These are phyloP conservation scores for Clavispora carvajalis DNA, from an alignment of 805 yeast genomes.

Conservation along the genomic window DNA sequence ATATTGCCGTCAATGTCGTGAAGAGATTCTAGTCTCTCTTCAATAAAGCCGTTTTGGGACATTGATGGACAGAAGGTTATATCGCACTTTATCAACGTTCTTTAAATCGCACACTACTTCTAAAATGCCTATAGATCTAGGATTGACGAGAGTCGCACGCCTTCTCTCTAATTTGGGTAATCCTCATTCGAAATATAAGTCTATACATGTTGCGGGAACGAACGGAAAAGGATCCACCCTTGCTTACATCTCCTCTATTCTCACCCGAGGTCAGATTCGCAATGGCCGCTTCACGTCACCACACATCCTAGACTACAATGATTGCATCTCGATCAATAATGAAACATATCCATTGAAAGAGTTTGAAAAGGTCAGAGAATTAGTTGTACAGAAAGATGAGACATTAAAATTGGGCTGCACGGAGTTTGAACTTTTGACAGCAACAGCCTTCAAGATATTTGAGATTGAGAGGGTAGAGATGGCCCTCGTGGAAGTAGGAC, in stretches of 20 bases:
- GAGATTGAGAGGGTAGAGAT: conserved; percentile 51
- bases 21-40: conserved; percentile 47
- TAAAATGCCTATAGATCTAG: conserved; percentile 36
- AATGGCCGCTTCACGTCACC: conserved; percentile 90
- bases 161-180: conserved; percentile 47
- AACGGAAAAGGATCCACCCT: conserved; percentile 95
- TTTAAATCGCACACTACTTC: conserved; percentile 4
- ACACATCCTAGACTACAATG: conserved; percentile 68
- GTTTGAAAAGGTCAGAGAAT: conserved; percentile 42
- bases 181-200: conserved; percentile 61
- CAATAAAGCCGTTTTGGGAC: conserved; percentile 28
- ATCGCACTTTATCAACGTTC: conserved; percentile 1
- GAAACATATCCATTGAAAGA: conserved; percentile 42
- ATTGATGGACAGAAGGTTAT: neutral
- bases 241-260: conserved; percentile 66
- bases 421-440: conserved; percentile 83
- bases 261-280: conserved; percentile 42
- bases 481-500: conserved; percentile 90
- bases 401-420: conserved; percentile 57
- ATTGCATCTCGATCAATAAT: conserved; percentile 67
- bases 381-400: conserved; percentile 39
- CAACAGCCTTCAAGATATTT: conserved; percentile 78
- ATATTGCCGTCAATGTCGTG: conserved; percentile 48
- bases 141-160: conserved; percentile 28
- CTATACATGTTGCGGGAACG: conserved; percentile 93